These are phyloP conservation scores for Penicillium malachiteum DNA, from an alignment of 495 filamentous ascomycete genomes.

Conservation along the genomic window DNA sequence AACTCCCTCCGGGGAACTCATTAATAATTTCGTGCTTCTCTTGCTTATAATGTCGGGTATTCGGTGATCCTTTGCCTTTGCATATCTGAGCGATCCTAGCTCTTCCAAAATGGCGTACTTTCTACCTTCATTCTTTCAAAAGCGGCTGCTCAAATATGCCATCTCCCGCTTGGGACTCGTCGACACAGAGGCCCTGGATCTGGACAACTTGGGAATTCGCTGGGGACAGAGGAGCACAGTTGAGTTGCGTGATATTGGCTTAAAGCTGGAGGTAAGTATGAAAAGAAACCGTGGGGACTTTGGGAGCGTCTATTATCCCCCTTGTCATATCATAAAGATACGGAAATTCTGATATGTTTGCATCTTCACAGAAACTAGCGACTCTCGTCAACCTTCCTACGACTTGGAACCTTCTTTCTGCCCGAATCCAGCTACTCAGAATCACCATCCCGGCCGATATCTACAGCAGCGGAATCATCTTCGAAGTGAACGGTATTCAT, in stretches of 20 bases:
- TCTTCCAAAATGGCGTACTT: conserved; percentile 53
- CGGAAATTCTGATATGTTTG: background rate
- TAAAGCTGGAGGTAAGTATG: conserved; percentile 65
- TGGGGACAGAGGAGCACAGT: conserved; percentile 74
- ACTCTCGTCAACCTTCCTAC: conserved; percentile 69
- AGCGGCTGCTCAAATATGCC: conserved; percentile 77
- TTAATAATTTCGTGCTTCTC: conserved; percentile 11
- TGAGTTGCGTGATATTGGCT: conserved; percentile 76
- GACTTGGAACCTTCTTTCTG: conserved; percentile 65
- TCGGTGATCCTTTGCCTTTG: conserved; percentile 27
- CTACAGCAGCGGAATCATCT: conserved; percentile 71
- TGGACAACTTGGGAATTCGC: conserved; percentile 74
- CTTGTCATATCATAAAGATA: background rate
- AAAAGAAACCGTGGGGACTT: conserved; percentile 1
- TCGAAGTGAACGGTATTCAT: conserved; percentile 75
- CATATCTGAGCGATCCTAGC: conserved; percentile 31
- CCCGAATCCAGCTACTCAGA: conserved; percentile 65
- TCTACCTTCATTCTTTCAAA: conserved; percentile 75
- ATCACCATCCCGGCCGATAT: conserved; percentile 81
- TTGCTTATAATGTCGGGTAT: conserved; percentile 21
- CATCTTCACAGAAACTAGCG: conserved; percentile 63
- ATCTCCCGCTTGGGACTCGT: conserved; percentile 76
- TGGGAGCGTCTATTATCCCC: conserved; percentile 1
- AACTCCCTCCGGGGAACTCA: conserved; percentile 9
- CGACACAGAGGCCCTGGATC: conserved; percentile 75